A percentile compares a stretch with the other conserved stretches of the same genome.
phyloP scores from a whole-genome alignment of 495 filamentous ascomycete species.

The Ramalina peruviana region DNA sequence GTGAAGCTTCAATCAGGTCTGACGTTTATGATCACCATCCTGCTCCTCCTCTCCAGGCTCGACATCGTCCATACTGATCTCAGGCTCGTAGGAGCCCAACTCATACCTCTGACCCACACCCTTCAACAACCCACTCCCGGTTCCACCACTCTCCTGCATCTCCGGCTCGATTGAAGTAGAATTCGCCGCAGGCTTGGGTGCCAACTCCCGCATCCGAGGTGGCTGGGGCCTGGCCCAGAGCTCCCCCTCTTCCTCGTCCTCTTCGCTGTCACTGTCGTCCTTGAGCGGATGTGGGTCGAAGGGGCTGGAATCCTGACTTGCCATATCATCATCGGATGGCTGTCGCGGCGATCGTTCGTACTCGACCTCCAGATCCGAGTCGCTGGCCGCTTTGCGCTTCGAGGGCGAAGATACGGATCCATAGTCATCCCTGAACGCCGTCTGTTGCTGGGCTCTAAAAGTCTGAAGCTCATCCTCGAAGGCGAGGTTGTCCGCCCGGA shows the following conservation, averaged over 20 bases:
- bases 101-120: background rate
- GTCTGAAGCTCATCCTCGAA: slow-evolving; percentile 31
- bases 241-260: background rate
- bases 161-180: slow-evolving; percentile 7
- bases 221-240: background rate
- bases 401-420: slow-evolving; percentile 5
- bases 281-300: slow-evolving; percentile 2
- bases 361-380: slow-evolving; percentile 5
- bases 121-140: background rate
- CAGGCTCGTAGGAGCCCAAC: slow-evolving; percentile 7
- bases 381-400: slow-evolving; percentile 12
- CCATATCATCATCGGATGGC: background rate
- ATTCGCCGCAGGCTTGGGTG: background rate
- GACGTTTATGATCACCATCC: background rate
- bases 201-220: background rate
- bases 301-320: background rate
- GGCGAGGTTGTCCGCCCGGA: slow-evolving; percentile 31
- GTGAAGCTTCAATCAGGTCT: background rate
- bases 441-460: background rate
- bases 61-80: slow-evolving; percentile 14
- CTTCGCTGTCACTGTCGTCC: background rate
- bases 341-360: slow-evolving; percentile 7
- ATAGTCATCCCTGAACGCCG: background rate
- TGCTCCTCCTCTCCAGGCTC: slow-evolving; percentile 3
- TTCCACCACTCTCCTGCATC: slow-evolving; percentile 9